phyloP scores from a whole-genome alignment of 1,284 basidiomycete genomes.

The Peniophora sp. region DNA sequence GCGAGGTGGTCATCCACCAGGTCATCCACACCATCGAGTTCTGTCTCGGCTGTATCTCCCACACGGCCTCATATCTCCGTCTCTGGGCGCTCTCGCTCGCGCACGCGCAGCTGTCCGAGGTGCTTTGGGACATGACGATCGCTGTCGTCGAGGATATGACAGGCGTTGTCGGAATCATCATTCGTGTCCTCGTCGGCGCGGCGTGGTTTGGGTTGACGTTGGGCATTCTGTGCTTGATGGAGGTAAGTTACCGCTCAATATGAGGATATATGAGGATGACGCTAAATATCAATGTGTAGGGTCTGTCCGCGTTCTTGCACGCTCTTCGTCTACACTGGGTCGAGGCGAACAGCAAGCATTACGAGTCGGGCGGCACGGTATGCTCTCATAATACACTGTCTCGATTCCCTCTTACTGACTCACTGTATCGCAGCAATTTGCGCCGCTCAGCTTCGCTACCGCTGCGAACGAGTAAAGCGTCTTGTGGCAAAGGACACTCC shows the following conservation, averaged over 20 bases:
- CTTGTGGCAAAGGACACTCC: no score
- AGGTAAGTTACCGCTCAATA: conserved; percentile 47
- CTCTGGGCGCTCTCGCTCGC: conserved; percentile 98
- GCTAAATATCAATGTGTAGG: conserved; percentile 39
- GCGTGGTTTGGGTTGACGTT: conserved; percentile 85
- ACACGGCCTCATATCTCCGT: conserved; percentile 98
- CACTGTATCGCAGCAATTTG: conserved; percentile 42
- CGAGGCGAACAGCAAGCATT: conserved; percentile 96
- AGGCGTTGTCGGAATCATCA: conserved; percentile 52
- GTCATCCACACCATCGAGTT: conserved; percentile 99
- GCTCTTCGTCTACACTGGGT: conserved; percentile 98
- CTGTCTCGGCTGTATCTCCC: conserved; percentile 96
- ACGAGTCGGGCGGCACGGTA: conserved; percentile 84
- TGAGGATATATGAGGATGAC: conserved; percentile 11
- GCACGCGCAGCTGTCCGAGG: conserved; percentile 96
- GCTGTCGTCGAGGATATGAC: conserved; percentile 46
- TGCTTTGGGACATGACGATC: conserved; percentile 85
- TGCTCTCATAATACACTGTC: conserved; percentile 24
- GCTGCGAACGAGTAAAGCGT: conserved; percentile 9
- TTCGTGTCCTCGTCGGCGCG: conserved; percentile 56
- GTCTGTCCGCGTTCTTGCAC: conserved; percentile 91
- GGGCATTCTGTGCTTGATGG: conserved; percentile 83
- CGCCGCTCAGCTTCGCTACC: conserved; percentile 55
- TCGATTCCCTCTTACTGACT: conserved; percentile 15
- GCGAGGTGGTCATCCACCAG: conserved; percentile 95